Base-by-base conservation (phyloP, 345 rosid genomes). In the Garcia nutans region DNA sequence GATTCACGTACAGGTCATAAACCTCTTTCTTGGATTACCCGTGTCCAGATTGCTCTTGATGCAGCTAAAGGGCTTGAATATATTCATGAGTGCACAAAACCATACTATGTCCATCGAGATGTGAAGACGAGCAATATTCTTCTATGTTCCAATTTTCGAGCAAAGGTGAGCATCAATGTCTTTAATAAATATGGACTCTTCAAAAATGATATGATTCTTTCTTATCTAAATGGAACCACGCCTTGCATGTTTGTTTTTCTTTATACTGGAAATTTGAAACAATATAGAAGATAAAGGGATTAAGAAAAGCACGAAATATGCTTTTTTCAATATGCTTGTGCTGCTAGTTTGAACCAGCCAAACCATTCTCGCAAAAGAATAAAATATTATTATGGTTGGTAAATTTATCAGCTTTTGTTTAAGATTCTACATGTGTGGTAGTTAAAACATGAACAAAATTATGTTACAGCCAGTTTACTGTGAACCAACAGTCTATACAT, bases 21-120 rank as follows among this genome's bases (percentile, higher is more conserved):
- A n/a, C 82, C 87, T 71, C 81, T 82, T 41, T 55, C 74, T 56
- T 84, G 82, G 85, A 13, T 68, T 6, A 74, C 54, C 10, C 76
- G 77, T 1, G 77, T 79, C 37, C 85, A 80, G 78, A 82, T 82
- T 80, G 85, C 82, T 59, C 80, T 77, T 15, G 84, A 82, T 69
- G 79, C 77, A 16, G 87, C 87, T 41, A 82, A 80, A 76, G 87
- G 84, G 44, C 85, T 85, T 12, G 87, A 85, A 70, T 73, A 82
- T 55, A 80, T 79, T 68, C 85, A 85, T 60, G 80, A 82, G 74
- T 74, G 54, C 44, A 80, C 77, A 6, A 80, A 61, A 58, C 87
- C 85, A 6, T 74, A 74, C 31, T 80, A 82, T 62, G 81, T 80
- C 57, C 84, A 82, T 61, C 77, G 80, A 17, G 84, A 82, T 75